phyloP scores from a whole-genome alignment of 164 flowering plant species.

The Vitis labrusca region DNA sequence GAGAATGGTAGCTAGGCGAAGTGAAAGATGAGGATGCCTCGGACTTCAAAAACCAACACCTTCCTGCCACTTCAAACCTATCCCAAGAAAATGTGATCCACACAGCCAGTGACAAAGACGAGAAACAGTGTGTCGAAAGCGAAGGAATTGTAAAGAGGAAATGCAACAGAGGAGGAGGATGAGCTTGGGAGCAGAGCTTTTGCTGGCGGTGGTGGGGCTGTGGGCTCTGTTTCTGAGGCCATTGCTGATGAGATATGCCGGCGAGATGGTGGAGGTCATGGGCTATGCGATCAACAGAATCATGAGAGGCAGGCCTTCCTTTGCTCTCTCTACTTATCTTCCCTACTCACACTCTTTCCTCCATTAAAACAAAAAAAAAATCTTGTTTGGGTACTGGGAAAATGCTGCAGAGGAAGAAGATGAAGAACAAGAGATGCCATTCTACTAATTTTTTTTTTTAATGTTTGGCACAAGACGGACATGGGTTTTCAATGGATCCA shows the following conservation, averaged over 20 bases:
- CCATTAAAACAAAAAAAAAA: too few species aligned
- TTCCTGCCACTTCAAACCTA: background rate
- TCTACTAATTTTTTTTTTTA: too few species aligned
- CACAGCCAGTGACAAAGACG: too few species aligned
- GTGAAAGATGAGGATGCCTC: too few species aligned
- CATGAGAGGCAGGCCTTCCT: slow-evolving; percentile 18
- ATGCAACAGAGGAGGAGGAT: slow-evolving; percentile 7
- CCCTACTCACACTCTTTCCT: slow-evolving; percentile 22
- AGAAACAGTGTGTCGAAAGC: too few species aligned
- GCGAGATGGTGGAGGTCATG: slow-evolving; percentile 29
- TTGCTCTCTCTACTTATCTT: slow-evolving; percentile 18
- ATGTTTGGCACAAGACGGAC: too few species aligned
- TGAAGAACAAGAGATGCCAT: too few species aligned
- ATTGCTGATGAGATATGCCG: slow-evolving; percentile 24
- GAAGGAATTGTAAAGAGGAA: background rate
- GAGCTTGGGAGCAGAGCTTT: slow-evolving; percentile 25
- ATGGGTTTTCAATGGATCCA: too few species aligned
- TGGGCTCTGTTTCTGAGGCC: slow-evolving; percentile 33
- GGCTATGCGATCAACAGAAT: slow-evolving; percentile 13
- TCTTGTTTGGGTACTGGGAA: too few species aligned
- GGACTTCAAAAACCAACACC: background rate
- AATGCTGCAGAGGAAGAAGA: too few species aligned
- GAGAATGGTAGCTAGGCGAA: slow-evolving; percentile 6
- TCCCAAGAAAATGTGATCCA: background rate
- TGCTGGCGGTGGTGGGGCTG: slow-evolving; percentile 26